Base-by-base conservation (phyloP, 78 protist species). In the Emiliania huxleyi region DNA sequence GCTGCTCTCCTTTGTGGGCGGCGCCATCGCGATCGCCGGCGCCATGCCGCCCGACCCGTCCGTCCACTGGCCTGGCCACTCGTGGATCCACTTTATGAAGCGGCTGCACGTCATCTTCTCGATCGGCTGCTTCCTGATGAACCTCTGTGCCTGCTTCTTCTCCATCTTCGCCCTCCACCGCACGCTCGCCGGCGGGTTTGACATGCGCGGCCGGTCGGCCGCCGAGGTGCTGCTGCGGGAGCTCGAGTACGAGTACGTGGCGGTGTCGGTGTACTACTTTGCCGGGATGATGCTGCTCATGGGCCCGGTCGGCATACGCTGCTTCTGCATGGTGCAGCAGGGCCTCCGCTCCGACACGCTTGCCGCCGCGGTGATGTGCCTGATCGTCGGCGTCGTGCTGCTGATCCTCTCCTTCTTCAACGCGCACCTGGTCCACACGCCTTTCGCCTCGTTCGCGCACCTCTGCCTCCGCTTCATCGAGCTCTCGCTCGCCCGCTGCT, bases 241-340 rank as follows among this genome's bases (percentile, higher is more conserved):
- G 83, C 83, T 73, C 37, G 83, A 73, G 42, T 73, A 33, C n/a
- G 83, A 73, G 42, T 35, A 3, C 22, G 83, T 73, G 43, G 83
- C 83, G 1, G 83, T 73, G 43, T 35, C 37, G 15, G 2, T 42
- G 33, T 73, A 73, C 83, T 73, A 33, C 43, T 73, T 73, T 18
- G 83, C 83, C 37, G 83, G 83, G 33, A 35, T 42, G 23, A 35
- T 73, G 43, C 37, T 73, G 44, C 83, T 73, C 33, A 73, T 73
- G 83, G 83, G 83, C 11, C 83, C 83, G 33, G 43, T 73, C 43
- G 83, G 44, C 44, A 73, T 73, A 2, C 83, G 42, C 21, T 73
- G 83, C 83, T 73, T 73, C 83, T 73, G 83, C 83, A 73, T 73
- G 83, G 83, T 73, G 83, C 83, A 73, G 83, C 83, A 73, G 42